Conservation (phyloP, 1,284 basidiomycete species). For the Athelia psychrophila region DNA sequence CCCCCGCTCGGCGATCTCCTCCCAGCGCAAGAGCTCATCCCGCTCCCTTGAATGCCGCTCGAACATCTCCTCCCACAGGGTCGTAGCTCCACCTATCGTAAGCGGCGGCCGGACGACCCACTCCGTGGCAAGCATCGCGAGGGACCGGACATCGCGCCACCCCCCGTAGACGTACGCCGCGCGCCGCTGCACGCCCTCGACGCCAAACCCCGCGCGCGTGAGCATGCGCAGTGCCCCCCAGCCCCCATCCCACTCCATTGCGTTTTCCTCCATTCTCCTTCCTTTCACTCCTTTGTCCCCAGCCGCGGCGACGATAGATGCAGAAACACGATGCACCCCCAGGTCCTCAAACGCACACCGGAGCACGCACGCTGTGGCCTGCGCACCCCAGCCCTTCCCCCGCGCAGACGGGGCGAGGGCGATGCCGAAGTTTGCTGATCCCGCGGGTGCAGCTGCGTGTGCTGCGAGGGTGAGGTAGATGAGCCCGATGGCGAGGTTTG, state of each 20-base stretch:
- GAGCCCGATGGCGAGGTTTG: conserved; percentile 32
- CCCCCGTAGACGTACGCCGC: conserved; percentile 39
- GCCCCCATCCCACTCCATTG: too few species aligned
- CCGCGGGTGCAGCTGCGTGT: conserved; percentile 20
- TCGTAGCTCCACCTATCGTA: conserved; percentile 19
- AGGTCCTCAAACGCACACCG: conserved; percentile 45
- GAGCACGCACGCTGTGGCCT: conserved; percentile 42
- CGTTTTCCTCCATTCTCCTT: conserved; percentile 28
- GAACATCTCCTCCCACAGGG: conserved; percentile 64
- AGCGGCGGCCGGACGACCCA: conserved; percentile 40
- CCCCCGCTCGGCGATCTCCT: conserved; percentile 25
- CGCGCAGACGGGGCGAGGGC: conserved; percentile 35
- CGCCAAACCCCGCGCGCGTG: conserved; percentile 38
- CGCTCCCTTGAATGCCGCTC: conserved; percentile 54
- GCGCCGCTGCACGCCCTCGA: conserved; percentile 58
- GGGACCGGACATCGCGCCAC: conserved; percentile 59
- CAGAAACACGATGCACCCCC: conserved; percentile 55
- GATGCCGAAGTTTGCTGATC: conserved; percentile 52
- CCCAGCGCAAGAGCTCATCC: conserved; percentile 52
- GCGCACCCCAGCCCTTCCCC: conserved; percentile 38
- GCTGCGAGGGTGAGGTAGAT: conserved; percentile 39
- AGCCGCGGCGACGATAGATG: conserved; percentile 37
- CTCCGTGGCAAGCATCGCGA: conserved; percentile 61
- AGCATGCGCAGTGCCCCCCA: neutral
- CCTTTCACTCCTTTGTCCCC: conserved; percentile 39